Conservation (phyloP, 495 filamentous ascomycete species). For the Hypoxylon trugodes region DNA sequence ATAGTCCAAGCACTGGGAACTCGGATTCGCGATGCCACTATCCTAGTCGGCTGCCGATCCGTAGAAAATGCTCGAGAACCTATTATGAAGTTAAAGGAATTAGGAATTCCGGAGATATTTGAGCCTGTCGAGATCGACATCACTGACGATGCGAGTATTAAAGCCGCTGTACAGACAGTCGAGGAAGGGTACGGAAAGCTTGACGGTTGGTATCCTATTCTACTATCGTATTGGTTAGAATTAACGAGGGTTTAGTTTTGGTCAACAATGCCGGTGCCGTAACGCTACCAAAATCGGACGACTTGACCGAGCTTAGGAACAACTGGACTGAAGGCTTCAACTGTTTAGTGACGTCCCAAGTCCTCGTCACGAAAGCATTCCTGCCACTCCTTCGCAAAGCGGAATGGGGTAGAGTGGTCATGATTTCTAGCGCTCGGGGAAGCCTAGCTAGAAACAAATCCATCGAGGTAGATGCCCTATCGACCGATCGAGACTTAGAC, state of each 20-base stretch:
- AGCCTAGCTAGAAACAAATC: slow-evolving; percentile 33
- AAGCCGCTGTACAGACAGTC: slow-evolving; percentile 9
- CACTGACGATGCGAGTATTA: slow-evolving; percentile 15
- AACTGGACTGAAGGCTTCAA: slow-evolving; percentile 38
- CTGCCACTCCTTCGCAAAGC: slow-evolving; percentile 42
- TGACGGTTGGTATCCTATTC: background rate
- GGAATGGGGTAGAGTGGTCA: slow-evolving; percentile 29
- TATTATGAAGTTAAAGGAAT: slow-evolving; percentile 5
- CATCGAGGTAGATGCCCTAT: slow-evolving; percentile 16
- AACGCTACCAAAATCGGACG: slow-evolving; percentile 5
- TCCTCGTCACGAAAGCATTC: slow-evolving; percentile 42
- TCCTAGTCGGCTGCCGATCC: slow-evolving; percentile 44
- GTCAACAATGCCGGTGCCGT: slow-evolving; percentile 16
- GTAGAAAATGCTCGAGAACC: slow-evolving; percentile 5
- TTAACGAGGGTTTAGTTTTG: background rate
- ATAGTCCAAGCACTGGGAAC: slow-evolving; percentile 44
- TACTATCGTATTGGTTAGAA: background rate
- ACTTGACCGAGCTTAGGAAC: slow-evolving; percentile 18
- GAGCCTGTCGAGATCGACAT: slow-evolving; percentile 15
- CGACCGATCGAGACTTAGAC: background rate
- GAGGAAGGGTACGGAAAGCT: slow-evolving; percentile 17
- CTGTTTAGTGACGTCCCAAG: slow-evolving; percentile 39
- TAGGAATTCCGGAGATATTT: slow-evolving; percentile 11
- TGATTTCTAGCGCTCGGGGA: slow-evolving; percentile 34
- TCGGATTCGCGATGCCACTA: slow-evolving; percentile 37